phyloP scores from a whole-genome alignment of 495 filamentous ascomycete genomes.

The Sporormia fimetaria region DNA sequence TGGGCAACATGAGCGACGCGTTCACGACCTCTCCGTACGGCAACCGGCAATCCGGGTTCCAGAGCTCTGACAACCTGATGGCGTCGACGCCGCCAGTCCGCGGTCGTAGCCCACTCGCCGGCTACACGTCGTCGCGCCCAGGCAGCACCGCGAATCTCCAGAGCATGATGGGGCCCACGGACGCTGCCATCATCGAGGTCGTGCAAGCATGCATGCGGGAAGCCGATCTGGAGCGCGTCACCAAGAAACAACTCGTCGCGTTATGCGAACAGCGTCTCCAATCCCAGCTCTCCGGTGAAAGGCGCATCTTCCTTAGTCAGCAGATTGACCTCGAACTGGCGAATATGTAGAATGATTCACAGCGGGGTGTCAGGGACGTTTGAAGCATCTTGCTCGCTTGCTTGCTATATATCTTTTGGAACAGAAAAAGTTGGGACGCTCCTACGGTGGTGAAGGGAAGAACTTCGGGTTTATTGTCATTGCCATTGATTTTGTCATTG shows the following conservation, averaged over 20 bases:
- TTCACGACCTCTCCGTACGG: conserved; percentile 40
- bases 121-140: conserved; percentile 42
- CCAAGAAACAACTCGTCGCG: conserved; percentile 87
- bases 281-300: conserved; percentile 72
- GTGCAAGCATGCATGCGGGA: conserved; percentile 74
- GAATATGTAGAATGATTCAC: too few relatives aligned
- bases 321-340: conserved; percentile 89
- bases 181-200: conserved; percentile 62
- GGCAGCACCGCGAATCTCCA: conserved; percentile 71
- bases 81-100: conserved; percentile 38
- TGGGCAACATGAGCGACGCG: conserved; percentile 48
- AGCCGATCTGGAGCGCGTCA: conserved; percentile 88
- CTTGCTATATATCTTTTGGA: too few relatives aligned
- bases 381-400: too few relatives aligned
- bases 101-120: conserved; percentile 33
- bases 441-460: too few relatives aligned
- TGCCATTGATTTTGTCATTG: too few relatives aligned
- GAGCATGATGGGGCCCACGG: conserved; percentile 52
- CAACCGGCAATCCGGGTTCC: conserved; percentile 43
- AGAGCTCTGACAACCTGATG: conserved; percentile 48
- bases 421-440: too few relatives aligned
- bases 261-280: conserved; percentile 87
- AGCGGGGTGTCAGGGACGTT: too few relatives aligned
- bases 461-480: too few relatives aligned
- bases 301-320: conserved; percentile 71